phyloP scores from a whole-genome alignment of 768 basidiomycete species.

The Lactarius sp. region DNA sequence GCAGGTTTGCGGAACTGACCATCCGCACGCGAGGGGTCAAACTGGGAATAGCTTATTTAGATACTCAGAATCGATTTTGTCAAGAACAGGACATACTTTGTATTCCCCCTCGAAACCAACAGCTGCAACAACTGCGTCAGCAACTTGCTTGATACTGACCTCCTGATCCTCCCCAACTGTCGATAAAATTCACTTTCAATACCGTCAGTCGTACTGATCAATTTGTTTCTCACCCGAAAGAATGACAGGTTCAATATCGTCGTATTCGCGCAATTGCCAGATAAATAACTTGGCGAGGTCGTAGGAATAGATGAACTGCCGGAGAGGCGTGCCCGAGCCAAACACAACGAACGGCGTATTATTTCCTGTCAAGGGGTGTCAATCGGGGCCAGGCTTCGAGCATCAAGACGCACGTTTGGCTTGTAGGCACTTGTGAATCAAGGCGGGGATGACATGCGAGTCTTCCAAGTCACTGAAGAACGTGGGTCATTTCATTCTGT shows the following conservation, averaged over 20 bases:
- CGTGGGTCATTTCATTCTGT: neutral
- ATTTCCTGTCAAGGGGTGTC: conserved; percentile 48
- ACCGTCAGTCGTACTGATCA: neutral
- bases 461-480: conserved; percentile 70
- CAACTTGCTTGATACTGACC: conserved; percentile 86
- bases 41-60: conserved; percentile 41
- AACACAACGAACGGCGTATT: conserved; percentile 80
- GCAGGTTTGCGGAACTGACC: conserved; percentile 97
- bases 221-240: conserved; percentile 58
- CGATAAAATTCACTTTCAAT: neutral
- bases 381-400: conserved; percentile 1
- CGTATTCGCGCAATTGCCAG: conserved; percentile 86
- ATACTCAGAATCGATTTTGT: neutral
- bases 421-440: conserved; percentile 90
- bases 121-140: conserved; percentile 85
- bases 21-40: conserved; percentile 79
- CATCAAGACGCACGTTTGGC: conserved; percentile 64
- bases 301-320: conserved; percentile 97
- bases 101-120: conserved; percentile 77
- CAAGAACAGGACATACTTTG: conserved; percentile 40
- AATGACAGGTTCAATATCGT: conserved; percentile 90
- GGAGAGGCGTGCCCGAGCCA: conserved; percentile 86
- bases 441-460: conserved; percentile 90
- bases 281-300: conserved; percentile 95
- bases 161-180: conserved; percentile 90